These are phyloP conservation scores for Marasmius sp. DNA, from an alignment of 1,284 basidiomycete species.

Conservation along the genomic window DNA sequence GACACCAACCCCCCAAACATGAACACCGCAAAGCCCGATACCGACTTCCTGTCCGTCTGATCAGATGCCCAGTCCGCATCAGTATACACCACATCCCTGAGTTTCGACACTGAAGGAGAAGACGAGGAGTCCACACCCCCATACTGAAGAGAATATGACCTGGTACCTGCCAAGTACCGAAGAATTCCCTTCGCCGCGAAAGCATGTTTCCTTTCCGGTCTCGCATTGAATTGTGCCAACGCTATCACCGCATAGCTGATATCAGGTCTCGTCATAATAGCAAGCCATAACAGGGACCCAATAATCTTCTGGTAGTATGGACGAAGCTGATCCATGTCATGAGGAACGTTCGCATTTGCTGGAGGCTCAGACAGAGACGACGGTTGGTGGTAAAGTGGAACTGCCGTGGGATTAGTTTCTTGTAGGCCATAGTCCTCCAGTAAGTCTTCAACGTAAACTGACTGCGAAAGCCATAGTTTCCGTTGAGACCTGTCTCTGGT, in stretches of 20 bases:
- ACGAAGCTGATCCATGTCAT: background rate
- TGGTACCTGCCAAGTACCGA: too few species aligned
- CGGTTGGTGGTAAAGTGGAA: background rate
- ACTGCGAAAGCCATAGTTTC: conserved; percentile 4
- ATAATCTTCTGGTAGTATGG: background rate
- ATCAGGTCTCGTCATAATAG: background rate
- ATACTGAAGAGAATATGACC: too few species aligned
- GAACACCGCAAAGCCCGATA: conserved; percentile 17
- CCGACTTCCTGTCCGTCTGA: conserved; percentile 1
- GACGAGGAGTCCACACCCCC: too few species aligned
- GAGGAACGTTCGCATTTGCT: background rate
- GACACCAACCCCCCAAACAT: conserved; percentile 8
- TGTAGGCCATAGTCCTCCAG: conserved; percentile 1
- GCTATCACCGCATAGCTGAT: background rate
- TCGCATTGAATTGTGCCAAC: background rate
- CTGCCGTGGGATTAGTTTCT: background rate
- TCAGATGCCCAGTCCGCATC: conserved; percentile 18
- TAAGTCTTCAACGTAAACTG: background rate
- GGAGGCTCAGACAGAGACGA: background rate
- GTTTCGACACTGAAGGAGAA: too few species aligned
- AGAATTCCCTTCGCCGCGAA: too few species aligned
- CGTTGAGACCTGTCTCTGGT: background rate
- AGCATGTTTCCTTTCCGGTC: background rate
- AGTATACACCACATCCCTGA: background rate
- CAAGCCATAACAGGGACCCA: background rate